phyloP scores from a whole-genome alignment of 352 stramenopile genomes.

The Halophytophthora batemanensis region DNA sequence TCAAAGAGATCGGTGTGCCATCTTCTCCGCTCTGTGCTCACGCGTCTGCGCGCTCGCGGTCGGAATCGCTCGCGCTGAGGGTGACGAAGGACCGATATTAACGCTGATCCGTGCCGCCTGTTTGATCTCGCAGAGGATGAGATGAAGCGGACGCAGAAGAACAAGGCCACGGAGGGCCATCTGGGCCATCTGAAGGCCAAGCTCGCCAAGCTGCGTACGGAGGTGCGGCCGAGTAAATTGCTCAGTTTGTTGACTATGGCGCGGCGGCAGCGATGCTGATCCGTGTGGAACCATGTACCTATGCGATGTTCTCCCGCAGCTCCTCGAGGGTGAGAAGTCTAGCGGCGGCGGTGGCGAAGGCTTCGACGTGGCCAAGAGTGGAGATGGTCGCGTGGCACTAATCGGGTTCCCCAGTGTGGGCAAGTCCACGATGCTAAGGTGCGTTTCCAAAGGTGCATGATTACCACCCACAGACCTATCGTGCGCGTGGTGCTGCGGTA shows the following conservation, averaged over 20 bases:
- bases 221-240: slow-evolving; percentile 42
- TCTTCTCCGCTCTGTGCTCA: background rate
- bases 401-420: slow-evolving; percentile 93
- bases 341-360: slow-evolving; percentile 81
- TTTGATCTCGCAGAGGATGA: slow-evolving; percentile 79
- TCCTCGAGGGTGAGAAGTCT: slow-evolving; percentile 80
- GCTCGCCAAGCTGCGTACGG: slow-evolving; percentile 97
- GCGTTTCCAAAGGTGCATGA: too few species aligned
- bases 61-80: background rate
- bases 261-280: slow-evolving; percentile 1
- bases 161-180: slow-evolving; percentile 93
- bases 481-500: background rate
- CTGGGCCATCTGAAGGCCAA: slow-evolving; percentile 97
- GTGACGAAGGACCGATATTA: background rate
- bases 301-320: slow-evolving; percentile 24
- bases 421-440: slow-evolving; percentile 87
- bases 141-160: slow-evolving; percentile 98
- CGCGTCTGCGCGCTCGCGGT: background rate
- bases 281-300: background rate
- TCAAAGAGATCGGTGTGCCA: slow-evolving; percentile 91
- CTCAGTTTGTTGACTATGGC: background rate
- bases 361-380: slow-evolving; percentile 94
- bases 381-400: slow-evolving; percentile 96
- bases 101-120: too few species aligned
- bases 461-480: background rate